A percentile compares a stretch with the other conserved stretches of the same genome.
These are phyloP conservation scores for Kluyveromyces starmeri DNA, from an alignment of 805 yeast species.

Conservation along the genomic window DNA sequence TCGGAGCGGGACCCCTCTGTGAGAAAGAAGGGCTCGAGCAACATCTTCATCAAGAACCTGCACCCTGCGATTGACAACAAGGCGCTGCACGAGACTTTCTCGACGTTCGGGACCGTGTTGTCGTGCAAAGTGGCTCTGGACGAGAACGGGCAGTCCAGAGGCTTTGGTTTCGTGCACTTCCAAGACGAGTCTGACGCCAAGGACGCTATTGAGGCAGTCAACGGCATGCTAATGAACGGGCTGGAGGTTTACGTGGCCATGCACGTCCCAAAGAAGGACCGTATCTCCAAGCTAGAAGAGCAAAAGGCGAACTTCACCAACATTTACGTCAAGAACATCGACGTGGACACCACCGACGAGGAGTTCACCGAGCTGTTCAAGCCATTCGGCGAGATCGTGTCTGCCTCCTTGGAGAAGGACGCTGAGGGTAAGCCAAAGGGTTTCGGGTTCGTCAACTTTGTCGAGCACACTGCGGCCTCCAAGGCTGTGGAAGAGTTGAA, in stretches of 20 bases:
- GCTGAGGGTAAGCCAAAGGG: slow-evolving; percentile 86
- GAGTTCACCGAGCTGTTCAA: slow-evolving; percentile 66
- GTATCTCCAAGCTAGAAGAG: slow-evolving; percentile 87
- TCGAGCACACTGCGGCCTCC: slow-evolving; percentile 76
- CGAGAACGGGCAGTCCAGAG: slow-evolving; percentile 82
- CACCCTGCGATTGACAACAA: slow-evolving; percentile 98
- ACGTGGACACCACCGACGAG: slow-evolving; percentile 56
- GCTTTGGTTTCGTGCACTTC: slow-evolving; percentile 96
- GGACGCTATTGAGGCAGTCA: slow-evolving; percentile 92
- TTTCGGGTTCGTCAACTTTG: slow-evolving; percentile 92
- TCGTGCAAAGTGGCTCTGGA: slow-evolving; percentile 97
- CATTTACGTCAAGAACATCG: slow-evolving; percentile 88
- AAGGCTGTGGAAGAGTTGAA: slow-evolving; percentile 89
- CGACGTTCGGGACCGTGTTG: slow-evolving; percentile 91
- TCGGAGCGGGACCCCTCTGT: slow-evolving; percentile 96
- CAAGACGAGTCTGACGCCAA: slow-evolving; percentile 87
- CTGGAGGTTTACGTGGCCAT: slow-evolving; percentile 93
- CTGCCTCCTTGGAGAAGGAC: slow-evolving; percentile 72
- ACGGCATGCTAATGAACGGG: slow-evolving; percentile 97
- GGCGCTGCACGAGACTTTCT: slow-evolving; percentile 95
- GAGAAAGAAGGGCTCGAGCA: slow-evolving; percentile 93
- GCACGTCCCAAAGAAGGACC: slow-evolving; percentile 86
- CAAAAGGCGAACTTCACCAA: slow-evolving; percentile 91
- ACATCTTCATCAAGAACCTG: slow-evolving; percentile 95
- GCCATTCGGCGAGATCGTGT: slow-evolving; percentile 72